Conservation (phyloP, 441 rosid genomes). For the Mallotus repandus region DNA sequence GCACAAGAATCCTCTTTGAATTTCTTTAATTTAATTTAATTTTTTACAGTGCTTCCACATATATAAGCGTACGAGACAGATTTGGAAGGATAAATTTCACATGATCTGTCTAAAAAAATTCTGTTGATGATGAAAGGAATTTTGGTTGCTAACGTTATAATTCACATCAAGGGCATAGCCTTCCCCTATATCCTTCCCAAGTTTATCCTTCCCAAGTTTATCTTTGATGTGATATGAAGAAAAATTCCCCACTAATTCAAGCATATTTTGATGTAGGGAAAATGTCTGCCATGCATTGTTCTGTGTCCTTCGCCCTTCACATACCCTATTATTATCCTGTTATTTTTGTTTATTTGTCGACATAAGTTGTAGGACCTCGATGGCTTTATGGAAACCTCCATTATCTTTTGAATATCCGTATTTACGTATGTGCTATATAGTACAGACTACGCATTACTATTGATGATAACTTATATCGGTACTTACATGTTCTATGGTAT, state of each 20-base stretch:
- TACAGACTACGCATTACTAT: too few relatives aligned
- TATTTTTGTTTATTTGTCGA: slow-evolving; percentile 7
- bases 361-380: background rate
- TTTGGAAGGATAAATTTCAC: slow-evolving; percentile 15
- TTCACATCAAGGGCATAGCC: background rate
- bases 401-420: background rate
- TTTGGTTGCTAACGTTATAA: slow-evolving; percentile 3
- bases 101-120: slow-evolving; percentile 19
- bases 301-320: too few relatives aligned
- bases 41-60: slow-evolving; percentile 9
- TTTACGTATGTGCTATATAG: too few relatives aligned
- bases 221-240: slow-evolving; percentile 11
- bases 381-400: background rate
- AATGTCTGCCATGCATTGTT: slow-evolving; percentile 29
- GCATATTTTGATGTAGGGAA: slow-evolving; percentile 10
- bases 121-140: slow-evolving; percentile 4
- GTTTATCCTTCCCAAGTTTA: background rate
- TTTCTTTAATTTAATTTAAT: background rate
- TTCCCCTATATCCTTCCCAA: background rate
- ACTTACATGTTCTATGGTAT: too few relatives aligned
- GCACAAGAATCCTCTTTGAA: slow-evolving; percentile 6
- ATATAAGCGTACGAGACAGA: slow-evolving; percentile 4
- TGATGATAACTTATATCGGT: too few relatives aligned
- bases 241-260: slow-evolving; percentile 7
- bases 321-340: background rate